Evolutionary conservation across 2,329 filamentous ascomycete genomes (phyloP), one percentile per base, ranked within the genome.

Genomic region (Claviceps cyperi): DNA sequence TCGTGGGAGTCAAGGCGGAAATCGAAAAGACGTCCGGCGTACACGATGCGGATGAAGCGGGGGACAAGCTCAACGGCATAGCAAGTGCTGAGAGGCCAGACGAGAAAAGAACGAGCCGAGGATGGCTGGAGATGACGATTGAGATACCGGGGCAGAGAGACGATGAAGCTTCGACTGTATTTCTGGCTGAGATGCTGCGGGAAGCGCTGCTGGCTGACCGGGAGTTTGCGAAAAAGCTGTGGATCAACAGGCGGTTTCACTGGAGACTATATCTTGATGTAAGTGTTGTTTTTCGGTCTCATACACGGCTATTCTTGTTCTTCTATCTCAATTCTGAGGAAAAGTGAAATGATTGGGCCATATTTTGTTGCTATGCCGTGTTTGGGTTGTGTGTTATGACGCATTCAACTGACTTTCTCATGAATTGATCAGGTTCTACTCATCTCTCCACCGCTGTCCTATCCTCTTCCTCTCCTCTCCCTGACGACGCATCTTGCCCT

Each of bases 211-310:
- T 92, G 52, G 82, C 80, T 35, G 84, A 81, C 66, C 83, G 81
- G 19, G 75, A 76, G 60, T 77, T 86, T 64, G 75, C 76, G 55
- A 80, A 79, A 64, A 79, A 83, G 60, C 67, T 98, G 61, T 84
- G 82, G 66, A 96, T 98, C 64, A 97, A 96, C 69, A 71, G 75
- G 52, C 78, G 90, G 43, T 98, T 91, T 74, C 91, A 97, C 73
- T 98, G 92, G 92, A 87, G 90, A 69, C 66, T 98, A 51, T 97
- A 91, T 68, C 77, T 98, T 55, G 92, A 98, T 68, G 90, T 96
- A 66, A 62, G 86, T 74, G 9, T 28, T 35, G 24, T 13, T 40
- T 51, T 28, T 50, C 50, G 17, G 17, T 37, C 7, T 50, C 50
- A 8, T 36, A 28, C 6, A 6, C 15, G 44, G 35, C 13, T 47